phyloP scores from a whole-genome alignment of 768 basidiomycete species.

The Tremella fuciformis region DNA sequence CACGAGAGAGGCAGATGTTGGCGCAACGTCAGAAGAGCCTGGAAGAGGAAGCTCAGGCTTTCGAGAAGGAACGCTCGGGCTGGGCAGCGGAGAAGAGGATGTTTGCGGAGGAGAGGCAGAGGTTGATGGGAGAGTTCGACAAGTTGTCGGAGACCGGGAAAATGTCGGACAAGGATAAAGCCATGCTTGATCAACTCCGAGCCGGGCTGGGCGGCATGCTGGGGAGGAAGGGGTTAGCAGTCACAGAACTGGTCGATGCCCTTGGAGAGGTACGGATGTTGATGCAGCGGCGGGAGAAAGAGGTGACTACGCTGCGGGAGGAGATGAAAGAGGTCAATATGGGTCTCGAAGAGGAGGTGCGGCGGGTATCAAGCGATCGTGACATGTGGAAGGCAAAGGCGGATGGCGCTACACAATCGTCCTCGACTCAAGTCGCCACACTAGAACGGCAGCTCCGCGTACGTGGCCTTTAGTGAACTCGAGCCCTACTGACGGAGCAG shows the following conservation, averaged over 20 bases:
- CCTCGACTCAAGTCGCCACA: slow-evolving; percentile 13
- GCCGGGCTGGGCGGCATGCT: slow-evolving; percentile 27
- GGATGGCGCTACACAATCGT: slow-evolving; percentile 30
- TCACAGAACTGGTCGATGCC: slow-evolving; percentile 33
- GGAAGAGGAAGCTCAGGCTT: slow-evolving; percentile 21
- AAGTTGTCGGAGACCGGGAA: slow-evolving; percentile 18
- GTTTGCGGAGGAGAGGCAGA: slow-evolving; percentile 22
- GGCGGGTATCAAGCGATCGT: slow-evolving; percentile 39
- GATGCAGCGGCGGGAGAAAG: slow-evolving; percentile 38
- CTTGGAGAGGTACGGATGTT: slow-evolving; percentile 33
- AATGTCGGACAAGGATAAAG: slow-evolving; percentile 25
- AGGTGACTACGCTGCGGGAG: slow-evolving; percentile 36
- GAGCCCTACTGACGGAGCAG: slow-evolving; percentile 14
- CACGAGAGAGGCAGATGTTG: slow-evolving; percentile 23
- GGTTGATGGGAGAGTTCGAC: slow-evolving; percentile 13
- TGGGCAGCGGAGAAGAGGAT: slow-evolving; percentile 25
- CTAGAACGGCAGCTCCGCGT: slow-evolving; percentile 35
- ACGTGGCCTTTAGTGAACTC: neutral
- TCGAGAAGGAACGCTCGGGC: slow-evolving; percentile 24
- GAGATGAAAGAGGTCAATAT: slow-evolving; percentile 51
- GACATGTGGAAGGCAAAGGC: slow-evolving; percentile 38
- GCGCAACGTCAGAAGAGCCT: slow-evolving; percentile 19
- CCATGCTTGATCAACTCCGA: slow-evolving; percentile 30
- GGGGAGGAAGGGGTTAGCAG: slow-evolving; percentile 22
- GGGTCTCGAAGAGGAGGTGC: slow-evolving; percentile 49